These are phyloP conservation scores for Collybia sp. DNA, from an alignment of 768 basidiomycete species.

Conservation along the genomic window DNA sequence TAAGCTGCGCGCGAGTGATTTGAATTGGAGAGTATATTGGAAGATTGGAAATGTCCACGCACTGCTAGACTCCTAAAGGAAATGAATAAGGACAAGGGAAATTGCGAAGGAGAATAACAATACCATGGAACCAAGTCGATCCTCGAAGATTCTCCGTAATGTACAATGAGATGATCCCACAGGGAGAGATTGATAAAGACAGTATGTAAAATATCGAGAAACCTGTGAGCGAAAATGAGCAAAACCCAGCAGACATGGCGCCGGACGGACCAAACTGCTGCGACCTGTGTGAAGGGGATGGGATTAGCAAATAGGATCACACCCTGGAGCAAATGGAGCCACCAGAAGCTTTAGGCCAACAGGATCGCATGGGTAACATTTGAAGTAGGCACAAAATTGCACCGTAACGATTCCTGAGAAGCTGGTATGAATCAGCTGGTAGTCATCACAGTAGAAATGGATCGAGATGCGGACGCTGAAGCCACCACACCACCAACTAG, in stretches of 20 bases:
- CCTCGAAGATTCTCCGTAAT: slow-evolving; percentile 31
- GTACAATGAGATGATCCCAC: slow-evolving; percentile 36
- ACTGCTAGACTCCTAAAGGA: slow-evolving; percentile 32
- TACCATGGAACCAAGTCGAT: slow-evolving; percentile 44
- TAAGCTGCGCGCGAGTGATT: slow-evolving; percentile 19
- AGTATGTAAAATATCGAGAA: slow-evolving; percentile 31
- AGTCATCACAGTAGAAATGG: background rate
- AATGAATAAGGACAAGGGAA: background rate
- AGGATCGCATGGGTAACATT: slow-evolving; percentile 28
- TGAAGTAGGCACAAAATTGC: slow-evolving; percentile 36
- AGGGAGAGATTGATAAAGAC: slow-evolving; percentile 28
- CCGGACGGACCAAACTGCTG: slow-evolving; percentile 19
- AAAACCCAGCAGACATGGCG: slow-evolving; percentile 1
- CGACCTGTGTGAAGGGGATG: slow-evolving; percentile 11
- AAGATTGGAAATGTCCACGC: slow-evolving; percentile 8
- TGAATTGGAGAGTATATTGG: background rate
- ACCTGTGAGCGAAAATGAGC: slow-evolving; percentile 5
- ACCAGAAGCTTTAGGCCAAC: slow-evolving; percentile 27
- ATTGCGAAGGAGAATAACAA: background rate
- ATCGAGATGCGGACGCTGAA: slow-evolving; percentile 21
- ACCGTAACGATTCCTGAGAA: slow-evolving; percentile 36
- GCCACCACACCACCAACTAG: slow-evolving; percentile 36
- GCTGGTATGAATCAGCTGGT: slow-evolving; percentile 12
- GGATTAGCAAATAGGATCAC: background rate
- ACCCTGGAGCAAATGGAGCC: background rate